Percentiles rank a stretch among this genome's conserved stretches.
phyloP scores from a whole-genome alignment of 306 rosid genomes.

The Gynostemma pentaphyllum region DNA sequence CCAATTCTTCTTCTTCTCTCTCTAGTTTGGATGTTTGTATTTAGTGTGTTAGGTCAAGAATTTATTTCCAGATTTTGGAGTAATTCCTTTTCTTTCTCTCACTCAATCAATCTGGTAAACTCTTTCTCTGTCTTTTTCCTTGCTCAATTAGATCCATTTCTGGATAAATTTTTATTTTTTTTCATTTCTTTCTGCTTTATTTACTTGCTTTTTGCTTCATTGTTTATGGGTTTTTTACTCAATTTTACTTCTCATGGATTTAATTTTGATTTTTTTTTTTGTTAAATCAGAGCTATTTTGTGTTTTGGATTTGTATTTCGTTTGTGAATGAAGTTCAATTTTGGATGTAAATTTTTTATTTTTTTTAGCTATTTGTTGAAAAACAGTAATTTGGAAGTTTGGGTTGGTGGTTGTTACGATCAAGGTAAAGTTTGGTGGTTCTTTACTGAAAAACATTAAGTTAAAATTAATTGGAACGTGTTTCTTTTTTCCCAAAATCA shows the following conservation, averaged over 20 bases:
- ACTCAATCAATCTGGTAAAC: slow-evolving; percentile 9
- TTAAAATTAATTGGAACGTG: background rate
- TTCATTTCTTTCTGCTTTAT: background rate
- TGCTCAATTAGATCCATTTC: background rate
- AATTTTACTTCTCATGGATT: background rate
- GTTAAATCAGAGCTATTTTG: background rate
- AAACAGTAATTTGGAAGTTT: background rate
- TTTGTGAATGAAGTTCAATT: background rate
- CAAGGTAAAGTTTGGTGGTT: background rate
- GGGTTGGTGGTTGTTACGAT: background rate
- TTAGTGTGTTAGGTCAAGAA: slow-evolving; percentile 10
- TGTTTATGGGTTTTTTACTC: background rate
- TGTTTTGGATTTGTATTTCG: background rate
- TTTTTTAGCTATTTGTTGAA: background rate
- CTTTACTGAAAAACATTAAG: background rate
- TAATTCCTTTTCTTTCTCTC: background rate
- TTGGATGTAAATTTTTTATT: background rate
- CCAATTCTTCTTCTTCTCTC: background rate
- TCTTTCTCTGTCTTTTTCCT: background rate
- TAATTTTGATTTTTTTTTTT: background rate
- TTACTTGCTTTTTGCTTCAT: background rate
- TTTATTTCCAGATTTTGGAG: background rate
- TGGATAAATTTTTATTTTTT: too few species aligned
- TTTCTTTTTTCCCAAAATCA: background rate
- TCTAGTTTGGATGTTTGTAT: slow-evolving; percentile 6